A percentile compares a stretch with the other conserved stretches of the same genome.
phyloP scores from a whole-genome alignment of 2,329 filamentous ascomycete genomes.

The Colletotrichum phormii region DNA sequence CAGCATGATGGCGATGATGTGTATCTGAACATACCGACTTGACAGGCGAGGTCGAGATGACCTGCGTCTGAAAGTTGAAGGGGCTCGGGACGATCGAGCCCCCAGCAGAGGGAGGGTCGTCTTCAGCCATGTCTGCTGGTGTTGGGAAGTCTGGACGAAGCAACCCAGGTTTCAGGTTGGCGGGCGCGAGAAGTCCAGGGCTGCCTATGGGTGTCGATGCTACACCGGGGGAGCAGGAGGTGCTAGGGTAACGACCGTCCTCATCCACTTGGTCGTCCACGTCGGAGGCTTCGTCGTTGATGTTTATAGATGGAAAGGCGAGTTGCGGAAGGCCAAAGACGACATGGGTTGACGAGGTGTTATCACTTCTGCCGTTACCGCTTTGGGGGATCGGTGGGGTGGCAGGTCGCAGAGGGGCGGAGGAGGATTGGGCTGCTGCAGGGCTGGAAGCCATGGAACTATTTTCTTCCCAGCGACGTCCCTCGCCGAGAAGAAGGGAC shows the following conservation, averaged over 20 bases:
- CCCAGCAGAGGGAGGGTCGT: constrained; percentile 40
- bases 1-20: background rate
- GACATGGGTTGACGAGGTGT: constrained; percentile 22
- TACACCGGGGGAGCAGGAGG: background rate
- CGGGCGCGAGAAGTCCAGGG: constrained; percentile 31
- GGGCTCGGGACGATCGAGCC: constrained; percentile 66
- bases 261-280: background rate
- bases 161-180: constrained; percentile 14
- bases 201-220: constrained; percentile 37
- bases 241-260: background rate
- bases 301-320: constrained; percentile 24
- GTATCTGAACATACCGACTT: constrained; percentile 73
- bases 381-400: constrained; percentile 66
- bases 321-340: constrained; percentile 9
- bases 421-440: constrained; percentile 39
- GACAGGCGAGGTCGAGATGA: constrained; percentile 78
- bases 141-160: constrained; percentile 38
- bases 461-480: constrained; percentile 7
- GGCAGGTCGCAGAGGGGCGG: constrained; percentile 69
- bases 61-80: constrained; percentile 94
- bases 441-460: constrained; percentile 68
- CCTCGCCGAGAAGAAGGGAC: background rate
- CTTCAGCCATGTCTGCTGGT: constrained; percentile 50
- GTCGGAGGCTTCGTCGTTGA: constrained; percentile 10
- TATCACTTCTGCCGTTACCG: constrained; percentile 23